Evolutionary conservation across 805 yeast species (phyloP).

Genomic region (Starmerella etchellsii): DNA sequence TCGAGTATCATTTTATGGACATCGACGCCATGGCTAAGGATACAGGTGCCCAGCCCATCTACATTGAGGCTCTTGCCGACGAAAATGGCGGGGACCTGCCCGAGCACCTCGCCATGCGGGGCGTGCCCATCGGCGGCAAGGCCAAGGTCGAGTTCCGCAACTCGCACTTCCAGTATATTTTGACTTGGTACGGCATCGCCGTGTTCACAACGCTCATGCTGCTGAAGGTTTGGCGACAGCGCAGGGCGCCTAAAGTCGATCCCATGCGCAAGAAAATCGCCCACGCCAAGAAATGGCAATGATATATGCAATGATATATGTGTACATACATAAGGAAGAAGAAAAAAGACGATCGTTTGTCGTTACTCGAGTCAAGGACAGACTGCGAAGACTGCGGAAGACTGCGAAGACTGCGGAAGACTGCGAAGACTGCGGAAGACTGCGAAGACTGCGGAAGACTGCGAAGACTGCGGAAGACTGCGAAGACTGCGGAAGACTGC

Average conservation of each 20-base stretch:
- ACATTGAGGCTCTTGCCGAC: slow-evolving; percentile 61
- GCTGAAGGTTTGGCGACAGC: slow-evolving; percentile 37
- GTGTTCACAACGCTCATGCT: slow-evolving; percentile 60
- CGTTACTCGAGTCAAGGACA: background rate
- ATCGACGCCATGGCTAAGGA: slow-evolving; percentile 65
- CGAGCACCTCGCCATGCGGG: slow-evolving; percentile 56
- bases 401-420: too few species aligned
- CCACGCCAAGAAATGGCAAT: slow-evolving; percentile 24
- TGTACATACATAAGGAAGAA: background rate
- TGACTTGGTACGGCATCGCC: slow-evolving; percentile 90
- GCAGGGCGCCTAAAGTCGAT: slow-evolving; percentile 14
- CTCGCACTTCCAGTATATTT: slow-evolving; percentile 80
- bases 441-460: too few species aligned
- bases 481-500: too few species aligned
- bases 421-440: too few species aligned
- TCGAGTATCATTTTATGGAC: slow-evolving; percentile 69
- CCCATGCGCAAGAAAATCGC: slow-evolving; percentile 19
- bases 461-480: too few species aligned
- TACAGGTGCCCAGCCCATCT: slow-evolving; percentile 56
- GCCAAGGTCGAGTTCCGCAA: slow-evolving; percentile 77
- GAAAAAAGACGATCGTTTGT: background rate
- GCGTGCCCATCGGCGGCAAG: slow-evolving; percentile 77
- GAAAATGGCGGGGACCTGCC: slow-evolving; percentile 25
- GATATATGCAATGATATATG: background rate
- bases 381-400: too few species aligned